phyloP scores from a whole-genome alignment of 805 yeast species.

The Ogataea trehaloabstinens region DNA sequence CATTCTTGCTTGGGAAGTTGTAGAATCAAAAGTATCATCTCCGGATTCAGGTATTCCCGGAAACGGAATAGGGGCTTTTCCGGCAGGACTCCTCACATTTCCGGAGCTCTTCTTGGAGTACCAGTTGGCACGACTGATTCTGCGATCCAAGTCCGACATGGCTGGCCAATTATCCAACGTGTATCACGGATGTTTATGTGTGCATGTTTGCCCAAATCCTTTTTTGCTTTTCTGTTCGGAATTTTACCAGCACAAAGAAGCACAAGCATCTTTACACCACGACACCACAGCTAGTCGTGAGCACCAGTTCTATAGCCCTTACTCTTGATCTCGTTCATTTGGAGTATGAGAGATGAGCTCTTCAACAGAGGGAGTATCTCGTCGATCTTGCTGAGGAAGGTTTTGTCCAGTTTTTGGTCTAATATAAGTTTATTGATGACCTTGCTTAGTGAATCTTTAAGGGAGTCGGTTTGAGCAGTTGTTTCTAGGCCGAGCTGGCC shows the following conservation, averaged over 20 bases:
- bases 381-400: constrained; percentile 16
- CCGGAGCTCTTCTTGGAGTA: constrained; percentile 13
- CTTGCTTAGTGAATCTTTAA: constrained; percentile 13
- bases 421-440: constrained; percentile 18
- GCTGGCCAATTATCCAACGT: no score
- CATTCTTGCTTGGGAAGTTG: constrained; percentile 1
- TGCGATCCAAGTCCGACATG: background rate
- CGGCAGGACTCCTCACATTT: background rate
- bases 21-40: background rate
- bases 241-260: no score
- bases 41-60: constrained; percentile 1
- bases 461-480: constrained; percentile 1
- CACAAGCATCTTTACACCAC: no score
- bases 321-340: constrained; percentile 25
- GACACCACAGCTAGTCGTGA: no score
- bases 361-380: constrained; percentile 17
- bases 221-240: no score
- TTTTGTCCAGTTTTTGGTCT: constrained; percentile 13
- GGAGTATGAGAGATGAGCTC: constrained; percentile 23
- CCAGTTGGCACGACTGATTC: constrained; percentile 24
- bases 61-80: constrained; percentile 5
- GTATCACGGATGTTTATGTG: no score
- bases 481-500: constrained; percentile 2
- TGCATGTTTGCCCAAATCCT: no score
- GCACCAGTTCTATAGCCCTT: constrained; percentile 12